These are phyloP conservation scores for Lentinula sp. DNA, from an alignment of 768 basidiomycete species.

Conservation along the genomic window DNA sequence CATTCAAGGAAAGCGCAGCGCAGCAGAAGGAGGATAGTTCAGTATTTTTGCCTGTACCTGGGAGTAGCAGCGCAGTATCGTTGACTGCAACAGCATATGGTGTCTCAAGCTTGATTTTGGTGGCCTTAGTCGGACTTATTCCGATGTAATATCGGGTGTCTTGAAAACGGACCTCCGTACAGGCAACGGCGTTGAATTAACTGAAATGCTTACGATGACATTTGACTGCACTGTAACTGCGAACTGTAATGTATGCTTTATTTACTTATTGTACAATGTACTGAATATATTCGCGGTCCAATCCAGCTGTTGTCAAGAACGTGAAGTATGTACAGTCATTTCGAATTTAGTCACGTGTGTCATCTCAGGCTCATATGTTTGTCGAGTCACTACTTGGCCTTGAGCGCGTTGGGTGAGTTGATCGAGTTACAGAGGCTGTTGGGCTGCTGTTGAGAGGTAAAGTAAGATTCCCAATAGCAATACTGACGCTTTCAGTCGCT, in stretches of 20 bases:
- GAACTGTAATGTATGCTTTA: neutral
- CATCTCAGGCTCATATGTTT: neutral
- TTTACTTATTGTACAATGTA: neutral
- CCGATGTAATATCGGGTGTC: neutral
- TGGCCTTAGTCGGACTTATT: neutral
- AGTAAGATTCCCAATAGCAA: neutral
- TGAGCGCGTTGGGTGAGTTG: neutral
- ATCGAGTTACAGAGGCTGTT: neutral
- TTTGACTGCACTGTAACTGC: neutral
- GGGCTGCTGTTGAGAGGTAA: conserved; percentile 3
- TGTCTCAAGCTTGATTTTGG: neutral
- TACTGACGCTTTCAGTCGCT: neutral
- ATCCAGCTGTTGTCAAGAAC: too few species aligned
- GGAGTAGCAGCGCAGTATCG: conserved; percentile 24
- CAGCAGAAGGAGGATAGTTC: conserved; percentile 46
- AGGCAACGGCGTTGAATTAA: neutral
- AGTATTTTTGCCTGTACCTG: conserved; percentile 57
- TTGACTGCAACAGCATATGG: conserved; percentile 9
- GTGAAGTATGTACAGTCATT: too few species aligned
- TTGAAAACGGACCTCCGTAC: neutral
- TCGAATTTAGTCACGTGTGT: neutral
- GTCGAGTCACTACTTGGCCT: neutral
- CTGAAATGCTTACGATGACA: neutral
- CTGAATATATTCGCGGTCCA: neutral
- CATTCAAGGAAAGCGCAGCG: conserved; percentile 71